Evolutionary conservation across 331 rosid genomes (phyloP).

Genomic region (Rosa hybrid): DNA sequence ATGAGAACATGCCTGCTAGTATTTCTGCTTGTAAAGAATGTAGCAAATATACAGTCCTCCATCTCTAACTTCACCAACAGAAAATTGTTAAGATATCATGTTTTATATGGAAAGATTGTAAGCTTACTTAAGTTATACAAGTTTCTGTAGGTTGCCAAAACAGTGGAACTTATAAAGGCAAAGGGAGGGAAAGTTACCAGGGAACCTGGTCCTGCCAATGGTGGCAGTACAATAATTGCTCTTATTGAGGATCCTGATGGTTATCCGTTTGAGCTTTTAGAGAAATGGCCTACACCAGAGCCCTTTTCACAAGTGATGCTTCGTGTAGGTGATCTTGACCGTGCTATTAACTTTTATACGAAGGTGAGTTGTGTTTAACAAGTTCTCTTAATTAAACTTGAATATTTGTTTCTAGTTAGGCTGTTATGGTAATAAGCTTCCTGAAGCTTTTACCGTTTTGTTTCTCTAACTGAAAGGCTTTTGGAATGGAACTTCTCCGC

Average conservation of each 20-base stretch:
- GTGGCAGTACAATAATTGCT: constrained; percentile 32
- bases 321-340: constrained; percentile 42
- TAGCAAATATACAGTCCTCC: not conserved
- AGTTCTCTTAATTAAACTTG: not conserved
- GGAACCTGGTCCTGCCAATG: constrained; percentile 32
- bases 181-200: constrained; percentile 39
- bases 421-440: not conserved
- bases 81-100: not conserved
- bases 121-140: not conserved
- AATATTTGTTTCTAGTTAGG: not conserved
- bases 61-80: not conserved
- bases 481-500: constrained; percentile 37
- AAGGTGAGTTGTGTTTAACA: constrained; percentile 18
- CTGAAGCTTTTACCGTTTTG: not conserved
- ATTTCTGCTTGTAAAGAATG: not conserved
- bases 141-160: constrained; percentile 24
- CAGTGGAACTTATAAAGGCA: constrained; percentile 37
- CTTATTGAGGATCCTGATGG: constrained; percentile 40
- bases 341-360: constrained; percentile 32
- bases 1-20: not conserved
- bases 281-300: constrained; percentile 36
- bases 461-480: constrained; percentile 28
- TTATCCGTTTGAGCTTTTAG: constrained; percentile 38
- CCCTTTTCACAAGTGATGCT: constrained; percentile 42
- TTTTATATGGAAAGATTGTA: not conserved